These are phyloP conservation scores for Juglanconis sp. DNA, from an alignment of 2,329 filamentous ascomycete species.

Conservation along the genomic window DNA sequence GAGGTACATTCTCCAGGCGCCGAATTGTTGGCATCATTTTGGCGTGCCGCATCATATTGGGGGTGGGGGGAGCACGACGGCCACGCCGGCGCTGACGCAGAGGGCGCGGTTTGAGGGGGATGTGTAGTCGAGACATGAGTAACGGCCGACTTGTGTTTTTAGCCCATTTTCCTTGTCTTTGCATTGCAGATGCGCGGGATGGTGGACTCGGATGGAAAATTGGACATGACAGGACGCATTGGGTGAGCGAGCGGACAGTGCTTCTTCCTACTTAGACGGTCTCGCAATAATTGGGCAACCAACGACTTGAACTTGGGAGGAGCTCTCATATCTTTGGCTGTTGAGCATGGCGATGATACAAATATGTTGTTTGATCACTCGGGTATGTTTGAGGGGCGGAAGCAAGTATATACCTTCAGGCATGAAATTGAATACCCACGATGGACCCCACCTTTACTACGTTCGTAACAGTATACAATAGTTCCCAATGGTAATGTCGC, in stretches of 20 bases:
- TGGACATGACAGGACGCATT: not conserved
- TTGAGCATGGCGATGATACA: not conserved
- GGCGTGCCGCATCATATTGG: constrained; percentile 27
- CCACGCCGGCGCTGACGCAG: not conserved
- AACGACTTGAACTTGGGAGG: not conserved
- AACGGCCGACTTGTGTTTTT: not conserved
- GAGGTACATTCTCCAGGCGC: constrained; percentile 70
- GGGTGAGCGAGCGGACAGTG: not conserved
- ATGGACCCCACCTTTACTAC: no score
- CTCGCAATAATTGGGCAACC: not conserved
- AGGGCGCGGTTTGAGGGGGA: not conserved
- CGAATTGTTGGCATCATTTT: constrained; percentile 75
- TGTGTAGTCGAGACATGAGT: not conserved
- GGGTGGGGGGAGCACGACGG: not conserved
- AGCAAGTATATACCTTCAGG: no score
- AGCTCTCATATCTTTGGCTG: not conserved
- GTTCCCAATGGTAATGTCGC: no score
- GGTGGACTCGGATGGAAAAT: not conserved
- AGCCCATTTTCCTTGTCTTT: not conserved
- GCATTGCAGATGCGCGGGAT: not conserved
- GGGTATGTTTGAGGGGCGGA: not conserved
- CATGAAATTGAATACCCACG: no score
- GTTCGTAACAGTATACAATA: no score
- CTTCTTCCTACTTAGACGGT: not conserved
- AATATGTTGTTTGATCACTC: not conserved